Evolutionary conservation across 129 eudicot species (phyloP).

Genomic region (Lactuca sativa): DNA sequence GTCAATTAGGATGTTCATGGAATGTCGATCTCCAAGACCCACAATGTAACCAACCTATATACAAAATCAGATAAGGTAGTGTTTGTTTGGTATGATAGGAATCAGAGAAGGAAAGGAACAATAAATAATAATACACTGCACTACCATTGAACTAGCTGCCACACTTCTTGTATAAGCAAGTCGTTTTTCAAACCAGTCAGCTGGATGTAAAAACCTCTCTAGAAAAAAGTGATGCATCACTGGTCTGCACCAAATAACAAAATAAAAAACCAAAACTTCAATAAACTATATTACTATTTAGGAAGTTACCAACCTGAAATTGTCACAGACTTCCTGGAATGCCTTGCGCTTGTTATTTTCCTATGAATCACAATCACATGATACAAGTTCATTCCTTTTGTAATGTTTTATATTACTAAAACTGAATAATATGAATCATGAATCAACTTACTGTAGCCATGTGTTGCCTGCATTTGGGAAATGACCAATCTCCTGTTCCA

Average conservation of each 20-base stretch:
- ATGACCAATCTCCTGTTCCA: slow-evolving; percentile 89
- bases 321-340: slow-evolving; percentile 72
- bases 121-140: slow-evolving; percentile 9
- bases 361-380: slow-evolving; percentile 34
- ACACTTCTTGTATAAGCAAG: slow-evolving; percentile 97
- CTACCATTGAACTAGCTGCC: slow-evolving; percentile 97
- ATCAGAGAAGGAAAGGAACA: too few relatives aligned
- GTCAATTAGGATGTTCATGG: slow-evolving; percentile 91
- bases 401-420: neutral
- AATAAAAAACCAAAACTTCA: neutral
- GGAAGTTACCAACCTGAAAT: slow-evolving; percentile 67
- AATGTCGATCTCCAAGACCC: slow-evolving; percentile 96
- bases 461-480: slow-evolving; percentile 86
- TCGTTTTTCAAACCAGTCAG: slow-evolving; percentile 97
- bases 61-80: too few relatives aligned
- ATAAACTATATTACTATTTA: neutral
- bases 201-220: slow-evolving; percentile 89
- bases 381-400: too few relatives aligned
- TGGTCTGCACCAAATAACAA: slow-evolving; percentile 58
- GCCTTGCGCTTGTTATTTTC: slow-evolving; percentile 89
- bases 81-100: too few relatives aligned
- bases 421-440: slow-evolving; percentile 8
- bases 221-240: slow-evolving; percentile 94
- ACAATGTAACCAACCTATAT: slow-evolving; percentile 96
- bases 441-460: slow-evolving; percentile 63